Evolutionary conservation across 148 eudicot genomes (phyloP).

Genomic region (Cornus suecica): DNA sequence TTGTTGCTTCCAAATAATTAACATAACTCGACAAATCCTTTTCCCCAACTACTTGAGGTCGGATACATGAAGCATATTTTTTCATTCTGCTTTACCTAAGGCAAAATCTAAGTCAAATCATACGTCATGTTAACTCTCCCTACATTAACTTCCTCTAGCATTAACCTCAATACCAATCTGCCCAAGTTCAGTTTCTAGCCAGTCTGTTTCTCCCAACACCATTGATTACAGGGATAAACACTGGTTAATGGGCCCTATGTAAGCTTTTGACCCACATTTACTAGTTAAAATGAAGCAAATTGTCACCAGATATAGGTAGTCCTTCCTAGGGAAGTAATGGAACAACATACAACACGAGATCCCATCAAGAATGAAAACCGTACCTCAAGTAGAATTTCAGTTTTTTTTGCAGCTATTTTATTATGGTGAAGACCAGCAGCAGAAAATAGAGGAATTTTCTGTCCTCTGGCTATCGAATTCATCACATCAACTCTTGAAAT

Average conservation of each 20-base stretch:
- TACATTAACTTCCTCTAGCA: too few species aligned
- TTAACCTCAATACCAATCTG: too few species aligned
- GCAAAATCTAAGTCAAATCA: too few species aligned
- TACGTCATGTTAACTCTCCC: too few species aligned
- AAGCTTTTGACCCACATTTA: background rate
- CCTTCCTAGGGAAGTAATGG: background rate
- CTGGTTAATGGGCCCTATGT: background rate
- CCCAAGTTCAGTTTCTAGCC: too few species aligned
- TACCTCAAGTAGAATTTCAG: slow-evolving; percentile 83
- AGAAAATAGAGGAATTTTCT: slow-evolving; percentile 95
- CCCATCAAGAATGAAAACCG: slow-evolving; percentile 8
- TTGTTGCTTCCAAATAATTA: background rate
- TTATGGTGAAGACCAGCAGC: slow-evolving; percentile 99
- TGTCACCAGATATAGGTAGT: background rate
- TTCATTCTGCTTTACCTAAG: too few species aligned
- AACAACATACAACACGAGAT: background rate
- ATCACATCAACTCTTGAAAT: slow-evolving; percentile 99
- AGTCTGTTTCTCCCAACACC: too few species aligned
- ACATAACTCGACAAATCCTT: too few species aligned
- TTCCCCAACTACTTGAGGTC: too few species aligned
- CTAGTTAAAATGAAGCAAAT: background rate
- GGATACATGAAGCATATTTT: too few species aligned
- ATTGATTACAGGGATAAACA: too few species aligned
- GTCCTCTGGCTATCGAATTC: slow-evolving; percentile 99
- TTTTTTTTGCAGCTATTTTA: slow-evolving; percentile 95